Percentiles rank a stretch among this genome's conserved stretches.
These are phyloP conservation scores for Lasiosphaeris hirsuta DNA, from an alignment of 495 filamentous ascomycete species.

Conservation along the genomic window DNA sequence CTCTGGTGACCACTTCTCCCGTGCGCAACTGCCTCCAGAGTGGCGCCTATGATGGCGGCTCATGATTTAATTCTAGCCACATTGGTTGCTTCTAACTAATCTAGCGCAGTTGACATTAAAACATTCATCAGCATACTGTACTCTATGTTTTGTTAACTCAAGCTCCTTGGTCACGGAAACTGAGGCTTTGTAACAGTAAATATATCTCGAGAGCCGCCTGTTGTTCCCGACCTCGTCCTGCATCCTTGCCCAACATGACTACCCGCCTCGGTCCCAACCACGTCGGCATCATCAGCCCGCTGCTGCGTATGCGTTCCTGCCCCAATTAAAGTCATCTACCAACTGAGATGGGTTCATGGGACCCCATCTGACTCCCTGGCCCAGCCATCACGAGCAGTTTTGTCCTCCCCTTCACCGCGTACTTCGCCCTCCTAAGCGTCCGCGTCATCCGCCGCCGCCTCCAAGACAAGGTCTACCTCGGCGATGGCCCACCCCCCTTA, in stretches of 20 bases:
- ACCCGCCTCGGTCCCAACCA: constrained; percentile 13
- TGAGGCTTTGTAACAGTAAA: no score
- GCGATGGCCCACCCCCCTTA: background rate
- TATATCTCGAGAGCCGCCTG: no score
- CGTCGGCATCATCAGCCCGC: constrained; percentile 14
- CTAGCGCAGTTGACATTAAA: no score
- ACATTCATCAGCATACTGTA: no score
- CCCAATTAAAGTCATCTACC: background rate
- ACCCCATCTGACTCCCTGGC: background rate
- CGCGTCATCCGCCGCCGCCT: constrained; percentile 41
- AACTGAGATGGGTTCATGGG: no score
- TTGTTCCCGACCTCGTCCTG: background rate
- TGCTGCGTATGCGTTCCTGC: constrained; percentile 9
- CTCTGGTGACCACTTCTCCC: no score
- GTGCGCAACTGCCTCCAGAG: no score
- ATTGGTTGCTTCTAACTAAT: no score
- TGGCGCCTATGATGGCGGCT: no score
- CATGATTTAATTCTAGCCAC: no score
- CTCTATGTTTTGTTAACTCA: no score
- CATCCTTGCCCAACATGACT: constrained; percentile 3
- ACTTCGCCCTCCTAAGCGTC: constrained; percentile 39
- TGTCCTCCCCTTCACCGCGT: constrained; percentile 44
- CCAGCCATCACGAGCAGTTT: constrained; percentile 45
- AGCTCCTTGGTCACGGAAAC: no score
- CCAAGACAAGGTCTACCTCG: constrained; percentile 29